These are phyloP conservation scores for Cotoneaster glaucophyllus DNA, from an alignment of 306 rosid species.

Conservation along the genomic window DNA sequence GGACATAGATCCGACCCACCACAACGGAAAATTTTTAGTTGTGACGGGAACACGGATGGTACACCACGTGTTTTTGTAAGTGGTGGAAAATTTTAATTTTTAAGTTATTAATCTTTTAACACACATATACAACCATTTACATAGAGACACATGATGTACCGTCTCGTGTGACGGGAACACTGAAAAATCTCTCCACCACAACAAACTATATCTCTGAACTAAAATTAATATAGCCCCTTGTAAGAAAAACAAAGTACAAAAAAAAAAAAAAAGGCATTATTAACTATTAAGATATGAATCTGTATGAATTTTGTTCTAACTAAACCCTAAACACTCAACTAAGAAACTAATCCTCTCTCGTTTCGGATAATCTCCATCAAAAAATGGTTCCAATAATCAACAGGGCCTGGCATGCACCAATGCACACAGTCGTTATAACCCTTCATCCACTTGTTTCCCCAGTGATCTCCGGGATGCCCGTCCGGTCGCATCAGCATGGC, in stretches of 20 bases:
- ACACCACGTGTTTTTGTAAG: too few species aligned
- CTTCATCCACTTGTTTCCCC: slow-evolving; percentile 79
- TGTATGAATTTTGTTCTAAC: neutral
- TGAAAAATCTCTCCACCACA: too few species aligned
- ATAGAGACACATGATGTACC: too few species aligned
- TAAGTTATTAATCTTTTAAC: too few species aligned
- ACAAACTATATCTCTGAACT: neutral
- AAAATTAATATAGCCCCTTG: neutral
- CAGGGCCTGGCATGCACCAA: slow-evolving; percentile 94
- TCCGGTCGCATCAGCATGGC: slow-evolving; percentile 85
- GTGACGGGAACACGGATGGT: too few species aligned
- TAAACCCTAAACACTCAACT: neutral
- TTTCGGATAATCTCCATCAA: slow-evolving; percentile 41
- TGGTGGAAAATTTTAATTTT: too few species aligned
- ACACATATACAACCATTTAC: too few species aligned
- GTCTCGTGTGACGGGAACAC: too few species aligned
- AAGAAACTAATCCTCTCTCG: slow-evolving; percentile 20
- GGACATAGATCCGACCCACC: too few species aligned
- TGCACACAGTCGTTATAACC: slow-evolving; percentile 88
- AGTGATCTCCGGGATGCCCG: slow-evolving; percentile 71
- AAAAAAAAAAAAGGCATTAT: neutral
- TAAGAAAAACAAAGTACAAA: neutral
- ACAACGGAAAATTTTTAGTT: too few species aligned
- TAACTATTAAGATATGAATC: neutral
- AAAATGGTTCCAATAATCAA: slow-evolving; percentile 74